phyloP scores from a whole-genome alignment of 148 eudicot species.

The Silene latifolia region DNA sequence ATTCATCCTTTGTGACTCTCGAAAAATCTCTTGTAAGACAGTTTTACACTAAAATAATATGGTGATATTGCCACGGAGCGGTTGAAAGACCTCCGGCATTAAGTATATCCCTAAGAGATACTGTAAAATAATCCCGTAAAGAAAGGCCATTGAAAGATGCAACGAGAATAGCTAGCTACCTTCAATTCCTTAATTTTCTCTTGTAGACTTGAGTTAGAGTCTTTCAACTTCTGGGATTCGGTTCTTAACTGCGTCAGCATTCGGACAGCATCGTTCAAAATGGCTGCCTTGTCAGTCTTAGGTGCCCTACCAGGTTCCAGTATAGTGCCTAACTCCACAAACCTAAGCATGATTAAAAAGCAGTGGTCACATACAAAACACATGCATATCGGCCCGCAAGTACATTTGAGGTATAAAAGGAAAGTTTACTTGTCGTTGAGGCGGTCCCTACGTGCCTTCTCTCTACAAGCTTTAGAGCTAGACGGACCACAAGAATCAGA shows the following conservation, averaged over 20 bases:
- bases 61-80: too few relatives aligned
- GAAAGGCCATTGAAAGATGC: background rate
- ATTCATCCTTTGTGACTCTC: too few relatives aligned
- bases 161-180: constrained; percentile 30
- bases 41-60: too few relatives aligned
- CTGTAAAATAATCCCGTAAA: background rate
- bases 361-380: background rate
- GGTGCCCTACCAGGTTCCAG: constrained; percentile 66
- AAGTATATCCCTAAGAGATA: too few relatives aligned
- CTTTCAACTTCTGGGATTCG: constrained; percentile 63
- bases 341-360: constrained; percentile 36
- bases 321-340: constrained; percentile 57
- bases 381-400: background rate
- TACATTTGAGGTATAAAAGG: background rate
- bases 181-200: constrained; percentile 72
- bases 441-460: constrained; percentile 71
- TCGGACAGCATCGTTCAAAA: constrained; percentile 59
- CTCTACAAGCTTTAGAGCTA: constrained; percentile 76
- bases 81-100: too few relatives aligned
- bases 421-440: constrained; percentile 64
- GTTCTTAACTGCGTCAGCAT: constrained; percentile 58
- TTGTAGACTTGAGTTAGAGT: constrained; percentile 52
- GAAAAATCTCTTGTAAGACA: too few relatives aligned
- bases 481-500: constrained; percentile 65
- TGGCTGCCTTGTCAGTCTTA: constrained; percentile 66